Conservation (phyloP, 805 yeast species). For the Saccharomycopsis fibuligera region DNA sequence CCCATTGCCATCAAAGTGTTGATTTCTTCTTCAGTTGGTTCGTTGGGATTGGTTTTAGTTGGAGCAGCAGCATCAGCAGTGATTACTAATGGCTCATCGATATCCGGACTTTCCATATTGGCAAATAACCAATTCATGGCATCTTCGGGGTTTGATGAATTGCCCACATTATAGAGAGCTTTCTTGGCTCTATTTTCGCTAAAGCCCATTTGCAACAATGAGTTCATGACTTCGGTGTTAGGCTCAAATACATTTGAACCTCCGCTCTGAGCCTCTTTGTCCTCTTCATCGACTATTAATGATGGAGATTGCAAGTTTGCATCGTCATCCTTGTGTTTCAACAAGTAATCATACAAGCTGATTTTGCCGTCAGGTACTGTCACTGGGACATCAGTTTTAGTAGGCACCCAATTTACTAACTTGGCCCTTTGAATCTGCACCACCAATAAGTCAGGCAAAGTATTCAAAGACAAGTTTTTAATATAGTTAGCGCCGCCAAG, state of each 20-base stretch:
- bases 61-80: conserved; percentile 23
- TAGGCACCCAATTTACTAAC: conserved; percentile 85
- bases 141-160: conserved; percentile 46
- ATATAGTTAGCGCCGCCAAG: conserved; percentile 46
- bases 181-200: conserved; percentile 55
- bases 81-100: conserved; percentile 55
- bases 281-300: conserved; percentile 29
- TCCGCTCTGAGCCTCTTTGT: conserved; percentile 23
- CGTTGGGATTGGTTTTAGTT: conserved; percentile 12
- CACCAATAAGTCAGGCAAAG: conserved; percentile 66
- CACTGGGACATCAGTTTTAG: conserved; percentile 72
- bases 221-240: conserved; percentile 45
- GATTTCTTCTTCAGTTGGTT: conserved; percentile 36
- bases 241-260: conserved; percentile 39
- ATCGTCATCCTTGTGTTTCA: not conserved
- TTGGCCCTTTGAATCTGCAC: conserved; percentile 75
- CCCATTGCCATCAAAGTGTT: conserved; percentile 69
- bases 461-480: conserved; percentile 35
- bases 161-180: conserved; percentile 71
- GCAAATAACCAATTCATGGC: conserved; percentile 90
- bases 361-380: conserved; percentile 39
- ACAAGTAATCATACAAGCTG: conserved; percentile 36
- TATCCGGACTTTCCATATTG: conserved; percentile 78
- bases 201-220: conserved; percentile 82
- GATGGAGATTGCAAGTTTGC: conserved; percentile 33